Conservation (phyloP, 2,329 filamentous ascomycete species). For the Thielaviopsis populi region DNA sequence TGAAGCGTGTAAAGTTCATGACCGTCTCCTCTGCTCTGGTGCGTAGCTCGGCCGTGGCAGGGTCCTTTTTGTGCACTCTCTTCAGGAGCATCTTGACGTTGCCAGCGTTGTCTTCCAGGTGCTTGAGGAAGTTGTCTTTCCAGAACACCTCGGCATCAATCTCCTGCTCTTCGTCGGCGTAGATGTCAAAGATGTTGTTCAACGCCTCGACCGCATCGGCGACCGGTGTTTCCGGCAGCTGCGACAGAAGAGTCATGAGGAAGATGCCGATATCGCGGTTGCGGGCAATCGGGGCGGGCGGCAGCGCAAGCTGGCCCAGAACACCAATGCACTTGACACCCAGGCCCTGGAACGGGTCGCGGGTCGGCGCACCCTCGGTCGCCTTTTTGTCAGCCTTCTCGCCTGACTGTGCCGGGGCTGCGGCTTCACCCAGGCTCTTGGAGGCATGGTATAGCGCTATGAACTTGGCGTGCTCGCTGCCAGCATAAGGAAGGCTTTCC, state of each 20-base stretch:
- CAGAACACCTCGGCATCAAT: slow-evolving; percentile 51
- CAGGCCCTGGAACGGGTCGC: slow-evolving; percentile 46
- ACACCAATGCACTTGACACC: slow-evolving; percentile 54
- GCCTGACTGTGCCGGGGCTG: slow-evolving; percentile 24
- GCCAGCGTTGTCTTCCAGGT: slow-evolving; percentile 39
- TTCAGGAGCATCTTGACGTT: slow-evolving; percentile 43
- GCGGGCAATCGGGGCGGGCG: slow-evolving; percentile 35
- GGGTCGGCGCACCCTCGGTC: slow-evolving; percentile 19
- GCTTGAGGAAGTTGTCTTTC: slow-evolving; percentile 42
- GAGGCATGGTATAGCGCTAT: slow-evolving; percentile 47
- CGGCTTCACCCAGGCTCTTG: neutral
- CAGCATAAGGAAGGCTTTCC: slow-evolving; percentile 16
- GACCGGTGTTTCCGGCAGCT: slow-evolving; percentile 36
- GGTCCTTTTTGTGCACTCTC: slow-evolving; percentile 41
- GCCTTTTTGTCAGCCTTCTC: slow-evolving; percentile 18
- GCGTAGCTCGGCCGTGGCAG: slow-evolving; percentile 38
- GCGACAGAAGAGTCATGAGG: slow-evolving; percentile 39
- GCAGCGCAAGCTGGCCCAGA: slow-evolving; percentile 45
- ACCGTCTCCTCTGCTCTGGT: slow-evolving; percentile 44
- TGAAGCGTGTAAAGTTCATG: slow-evolving; percentile 45
- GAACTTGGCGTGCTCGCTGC: slow-evolving; percentile 45
- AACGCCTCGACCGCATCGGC: slow-evolving; percentile 49
- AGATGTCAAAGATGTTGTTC: slow-evolving; percentile 53
- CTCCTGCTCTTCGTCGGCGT: slow-evolving; percentile 42
- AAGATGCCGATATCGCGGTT: slow-evolving; percentile 52